Evolutionary conservation across 2,329 filamentous ascomycete genomes (phyloP), one percentile per base, ranked within the genome.

Genomic region (Sarocladiaceae sp.): DNA sequence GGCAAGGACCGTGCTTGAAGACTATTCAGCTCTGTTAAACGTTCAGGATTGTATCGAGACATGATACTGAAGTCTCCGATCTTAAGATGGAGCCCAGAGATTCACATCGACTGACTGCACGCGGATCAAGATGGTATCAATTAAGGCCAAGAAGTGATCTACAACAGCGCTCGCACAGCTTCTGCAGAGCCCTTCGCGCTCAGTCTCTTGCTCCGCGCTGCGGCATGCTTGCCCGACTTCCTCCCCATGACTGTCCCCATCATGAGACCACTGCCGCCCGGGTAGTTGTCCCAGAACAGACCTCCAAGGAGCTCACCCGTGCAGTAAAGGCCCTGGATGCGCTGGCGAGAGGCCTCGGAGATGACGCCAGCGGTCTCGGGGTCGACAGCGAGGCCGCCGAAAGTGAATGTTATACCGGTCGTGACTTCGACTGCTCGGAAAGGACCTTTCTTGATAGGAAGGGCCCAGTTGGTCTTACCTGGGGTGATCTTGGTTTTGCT

Each of bases 331-430:
- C 79, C 76, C 0, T 68, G 67, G 4, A 84, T 67, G n/a, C 65
- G 60, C 4, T 54, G 52, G 1, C 63, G 64, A 0, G 68, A 72
- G 1, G 60, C 56, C 3, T 68, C 62, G 2, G 65, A 68, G 12
- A 82, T 56, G 1, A 83, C 72, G 3, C 65, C 67, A 0, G 75
- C 68, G 0, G 74, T 80, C 19, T 74, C 57, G 0, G 76, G 68
- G 40, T 78, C 68, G 2, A 81, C 71, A 4, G 69, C 67, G 6
- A 85, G 59, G 0, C 82, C 80, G 1, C 80, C 82, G 61, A 85
- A 85, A 0, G 81, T 85, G 51, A 85, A 85, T 0, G 80, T 84
- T 13, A 85, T 72, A 1, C 82, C 82, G 35, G 77, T 79, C 3
- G 73, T 75, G 3, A 85, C 79, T 50, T 78, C 76, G 35, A 85